phyloP scores from a whole-genome alignment of 352 stramenopile species.

The Aphanomyces euteiches region DNA sequence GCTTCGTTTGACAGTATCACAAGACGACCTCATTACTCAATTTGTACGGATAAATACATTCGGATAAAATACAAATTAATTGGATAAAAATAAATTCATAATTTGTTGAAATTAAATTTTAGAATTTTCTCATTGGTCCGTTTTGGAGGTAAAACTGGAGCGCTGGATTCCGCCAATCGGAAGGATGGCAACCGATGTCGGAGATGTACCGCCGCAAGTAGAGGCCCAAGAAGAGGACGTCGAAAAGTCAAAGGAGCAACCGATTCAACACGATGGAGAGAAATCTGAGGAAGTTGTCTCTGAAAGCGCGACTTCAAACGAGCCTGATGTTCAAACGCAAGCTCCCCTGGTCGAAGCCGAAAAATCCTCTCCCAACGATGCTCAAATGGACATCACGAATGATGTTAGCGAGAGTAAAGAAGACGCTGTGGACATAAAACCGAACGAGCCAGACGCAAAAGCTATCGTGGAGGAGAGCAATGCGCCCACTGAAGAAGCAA shows the following conservation, averaged over 20 bases:
- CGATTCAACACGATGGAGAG: background rate
- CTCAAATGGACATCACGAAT: too few relatives aligned
- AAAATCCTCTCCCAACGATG: too few relatives aligned
- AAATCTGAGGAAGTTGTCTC: background rate
- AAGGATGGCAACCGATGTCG: constrained; percentile 16
- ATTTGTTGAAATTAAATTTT: constrained; percentile 15
- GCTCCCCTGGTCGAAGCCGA: too few relatives aligned
- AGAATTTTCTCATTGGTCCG: background rate
- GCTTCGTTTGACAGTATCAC: too few relatives aligned
- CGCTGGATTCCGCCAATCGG: background rate
- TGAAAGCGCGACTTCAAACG: background rate
- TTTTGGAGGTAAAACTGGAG: constrained; percentile 23
- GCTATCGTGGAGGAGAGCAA: too few relatives aligned
- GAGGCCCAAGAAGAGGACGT: background rate
- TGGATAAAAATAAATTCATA: constrained; percentile 8
- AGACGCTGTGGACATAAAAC: too few relatives aligned
- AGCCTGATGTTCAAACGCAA: too few relatives aligned
- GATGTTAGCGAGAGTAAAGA: too few relatives aligned
- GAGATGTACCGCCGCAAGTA: background rate
- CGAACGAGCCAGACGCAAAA: too few relatives aligned
- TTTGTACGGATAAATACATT: too few relatives aligned
- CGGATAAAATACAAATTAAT: background rate
- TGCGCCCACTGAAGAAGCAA: too few relatives aligned
- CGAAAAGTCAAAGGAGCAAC: background rate
- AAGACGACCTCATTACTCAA: too few relatives aligned